Base-by-base conservation (phyloP, 345 rosid genomes). In the sweet orange (Citrus sinensis) region DNA sequence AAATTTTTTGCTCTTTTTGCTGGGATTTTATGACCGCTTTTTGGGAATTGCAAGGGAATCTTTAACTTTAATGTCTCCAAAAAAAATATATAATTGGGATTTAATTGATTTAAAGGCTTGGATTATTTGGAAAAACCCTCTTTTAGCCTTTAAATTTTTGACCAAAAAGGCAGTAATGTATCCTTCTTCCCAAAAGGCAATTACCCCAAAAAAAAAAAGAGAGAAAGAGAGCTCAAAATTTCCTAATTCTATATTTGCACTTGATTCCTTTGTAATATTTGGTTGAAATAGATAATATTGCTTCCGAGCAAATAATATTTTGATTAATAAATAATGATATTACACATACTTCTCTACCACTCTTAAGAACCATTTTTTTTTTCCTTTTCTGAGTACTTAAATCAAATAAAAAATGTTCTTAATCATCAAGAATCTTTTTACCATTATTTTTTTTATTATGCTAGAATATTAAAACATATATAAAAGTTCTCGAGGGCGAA, bases 71-170 rank as follows among this genome's bases (percentile, higher is more conserved):
- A 60, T 60, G 55, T 37, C 49, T 11, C 9, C 9, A 56, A 71
- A 32, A 30, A 22, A 3, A 0, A 20, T 10, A 20, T 32, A 17
- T 24, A 16, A 6, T 16, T 37, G 7, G 8, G 22, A 61, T 11
- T 29, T 77, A 8, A 59, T 30, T 27, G 35, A 39, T 56, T 68
- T 76, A 64, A 75, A 34, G 55, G 70, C 56, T 70, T 68, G 30
- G 29, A 58, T 73, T 37, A 25, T 61, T 61, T 42, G 8, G 16
- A 55, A 71, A 70, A 60, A 24, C 64, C 39, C 72, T 66, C 69
- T 74, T 74, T 75, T 1, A 34, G 9, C 71, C 67, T 68, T 35
- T 42, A 17, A 68, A 8, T 68, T 82, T 82, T 79, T 74, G 77
- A 79, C 82, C 82, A 32, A 72, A 62, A 32, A 46, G 63, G 61